A percentile compares a stretch with the other conserved stretches of the same genome.
Conservation (phyloP, 2,329 filamentous ascomycete genomes). For the Massarina eburnea region DNA sequence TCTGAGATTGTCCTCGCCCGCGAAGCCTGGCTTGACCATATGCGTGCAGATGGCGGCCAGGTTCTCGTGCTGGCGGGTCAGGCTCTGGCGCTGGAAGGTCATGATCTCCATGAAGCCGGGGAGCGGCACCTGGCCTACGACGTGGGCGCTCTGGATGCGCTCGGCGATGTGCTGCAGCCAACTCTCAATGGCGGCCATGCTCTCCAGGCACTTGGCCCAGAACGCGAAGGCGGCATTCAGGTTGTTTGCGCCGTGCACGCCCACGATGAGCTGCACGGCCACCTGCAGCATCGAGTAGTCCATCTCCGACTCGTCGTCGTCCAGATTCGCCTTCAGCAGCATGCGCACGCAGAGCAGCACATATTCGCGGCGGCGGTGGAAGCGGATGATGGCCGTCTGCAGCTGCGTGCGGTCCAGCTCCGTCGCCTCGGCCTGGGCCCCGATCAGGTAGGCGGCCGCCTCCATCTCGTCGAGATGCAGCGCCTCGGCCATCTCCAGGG, state of each 20-base stretch:
- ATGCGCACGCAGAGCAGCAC: slow-evolving; percentile 82
- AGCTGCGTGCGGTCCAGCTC: slow-evolving; percentile 71
- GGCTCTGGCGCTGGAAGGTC: slow-evolving; percentile 75
- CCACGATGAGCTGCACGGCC: slow-evolving; percentile 46
- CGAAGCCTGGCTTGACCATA: slow-evolving; percentile 74
- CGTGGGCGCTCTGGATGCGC: slow-evolving; percentile 71
- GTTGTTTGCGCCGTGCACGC: slow-evolving; percentile 58
- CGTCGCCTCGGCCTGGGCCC: slow-evolving; percentile 68
- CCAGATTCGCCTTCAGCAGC: slow-evolving; percentile 68
- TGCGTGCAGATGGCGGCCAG: slow-evolving; percentile 78
- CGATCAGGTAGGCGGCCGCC: slow-evolving; percentile 74
- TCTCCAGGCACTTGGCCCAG: slow-evolving; percentile 71
- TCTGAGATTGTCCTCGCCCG: slow-evolving; percentile 71
- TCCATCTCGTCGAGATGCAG: slow-evolving; percentile 88
- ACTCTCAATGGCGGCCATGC: slow-evolving; percentile 73
- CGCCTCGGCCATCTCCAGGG: slow-evolving; percentile 80
- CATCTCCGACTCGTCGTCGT: slow-evolving; percentile 34
- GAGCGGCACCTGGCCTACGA: slow-evolving; percentile 68
- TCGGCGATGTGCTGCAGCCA: slow-evolving; percentile 78
- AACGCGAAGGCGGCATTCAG: slow-evolving; percentile 62
- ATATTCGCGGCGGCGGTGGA: slow-evolving; percentile 82
- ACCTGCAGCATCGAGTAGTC: slow-evolving; percentile 25
- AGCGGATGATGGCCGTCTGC: slow-evolving; percentile 80
- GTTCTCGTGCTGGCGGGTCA: slow-evolving; percentile 87
- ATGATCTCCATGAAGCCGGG: slow-evolving; percentile 74